Evolutionary conservation across 768 basidiomycete genomes (phyloP), one percentile per base, ranked within the genome.

Genomic region (Tylopilus sp.): DNA sequence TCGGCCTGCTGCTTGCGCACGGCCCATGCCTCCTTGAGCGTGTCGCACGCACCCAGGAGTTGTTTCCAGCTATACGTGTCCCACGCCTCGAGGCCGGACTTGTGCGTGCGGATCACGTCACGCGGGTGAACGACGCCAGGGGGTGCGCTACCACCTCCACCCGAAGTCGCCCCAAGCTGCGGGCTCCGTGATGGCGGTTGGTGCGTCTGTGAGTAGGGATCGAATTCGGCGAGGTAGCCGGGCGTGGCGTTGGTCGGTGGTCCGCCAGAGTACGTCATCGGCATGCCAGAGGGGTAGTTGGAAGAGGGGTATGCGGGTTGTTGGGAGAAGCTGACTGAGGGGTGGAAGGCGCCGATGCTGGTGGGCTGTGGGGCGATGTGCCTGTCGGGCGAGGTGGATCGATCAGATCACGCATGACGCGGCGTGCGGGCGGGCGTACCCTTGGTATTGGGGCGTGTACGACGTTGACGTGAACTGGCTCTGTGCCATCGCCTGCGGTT

Each of bases 31-130:
- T 71, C 68, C 69, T 84, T 86, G 58, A 92, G 76, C 12, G 73
- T 71, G 48, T 90, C 86, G 53, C 89, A 87, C 0, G 78, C 61
- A 53, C 69, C 70, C 26, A 88, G 66, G 33, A 84, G 73, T 70
- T 87, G 86, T 66, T 84, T 89, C 88, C 88, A 90, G 13, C 84
- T 71, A 52, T 79, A 81, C 8, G 69, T 33, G 59, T 89, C 85
- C 88, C 88, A 90, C 8, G 78, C 71, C 58, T 89, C 89, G 25
- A 92, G 74, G 64, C 83, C 81, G 0, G 73, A 63, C 58, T 89
- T 90, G 66, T 89, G 80, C 3, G 69, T 67, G 41, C 81, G 82
- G 50, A 91, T 81, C 57, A 76, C 81, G 41, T 87, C 81, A 36
- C 86, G 80, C 0, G 89, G 89, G 59, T 92, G 89, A 24, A 74